Base-by-base conservation (phyloP, 2,329 filamentous ascomycete genomes). In the Anthostomella pinea region DNA sequence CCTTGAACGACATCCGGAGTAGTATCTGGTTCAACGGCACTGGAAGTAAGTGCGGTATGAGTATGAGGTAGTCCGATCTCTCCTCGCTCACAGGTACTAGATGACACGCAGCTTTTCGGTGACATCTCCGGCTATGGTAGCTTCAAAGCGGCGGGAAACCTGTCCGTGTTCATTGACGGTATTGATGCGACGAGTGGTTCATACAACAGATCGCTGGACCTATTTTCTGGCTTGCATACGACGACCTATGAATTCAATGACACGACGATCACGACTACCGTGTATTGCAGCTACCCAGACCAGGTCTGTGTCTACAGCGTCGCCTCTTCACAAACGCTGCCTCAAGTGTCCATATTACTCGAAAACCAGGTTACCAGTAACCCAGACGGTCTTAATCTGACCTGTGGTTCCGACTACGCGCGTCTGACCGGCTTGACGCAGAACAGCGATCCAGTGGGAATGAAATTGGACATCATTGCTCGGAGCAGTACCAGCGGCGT, bases 21-120 rank as follows among this genome's bases (percentile, higher is more conserved):
- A 61, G 51, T 43, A 73, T 75, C 11, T 75, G 72, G 28, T 49
- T 64, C 13, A 70, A 73, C 33, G 69, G 68, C 5, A 72, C 64
- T 1, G 71, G 71, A n/a, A 66, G 66, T 58, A 56, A 51, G 44
- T 38, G 21, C 6, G 5, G 3, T 4, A 10, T 13, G 4, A 14
- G 3, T 22, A 20, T 28, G 28, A 26, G 6, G 9, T 1, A 7
- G 2, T 8, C 5, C 3, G 10, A 5, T 19, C 10, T 15, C 1
- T 5, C 8, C 21, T 25, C 21, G 41, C 27, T 46, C 23, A 27
- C 5, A 2, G 13, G 22, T 20, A 1, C 6, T 8, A 48, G 45
- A 42, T 19, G 29, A 45, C 15, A 37, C 33, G 6, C 24, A 27
- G 2, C 46, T 40, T 4, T 35, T 43, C 11, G 46, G 43, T 13